Percentiles rank a stretch among this genome's conserved stretches.
These are phyloP conservation scores for Mycena galericulata DNA, from an alignment of 768 basidiomycete species.

Conservation along the genomic window DNA sequence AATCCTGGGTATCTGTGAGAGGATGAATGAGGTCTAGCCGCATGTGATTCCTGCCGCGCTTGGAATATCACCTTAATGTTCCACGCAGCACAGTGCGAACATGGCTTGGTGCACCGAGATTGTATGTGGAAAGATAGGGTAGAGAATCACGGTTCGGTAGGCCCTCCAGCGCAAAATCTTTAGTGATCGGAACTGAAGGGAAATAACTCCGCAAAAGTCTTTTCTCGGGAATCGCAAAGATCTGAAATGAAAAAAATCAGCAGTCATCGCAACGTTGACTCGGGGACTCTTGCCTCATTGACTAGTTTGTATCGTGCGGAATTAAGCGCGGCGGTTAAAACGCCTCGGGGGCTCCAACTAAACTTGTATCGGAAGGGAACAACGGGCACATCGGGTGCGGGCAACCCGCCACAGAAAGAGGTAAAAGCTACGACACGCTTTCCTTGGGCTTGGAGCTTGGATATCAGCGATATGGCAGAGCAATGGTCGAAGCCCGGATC, in stretches of 20 bases:
- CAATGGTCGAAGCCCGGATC: constrained; percentile 94
- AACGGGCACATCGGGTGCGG: constrained; percentile 73
- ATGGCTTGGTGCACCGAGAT: constrained; percentile 54
- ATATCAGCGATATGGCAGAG: constrained; percentile 81
- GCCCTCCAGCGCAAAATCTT: constrained; percentile 79
- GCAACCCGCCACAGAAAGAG: constrained; percentile 94
- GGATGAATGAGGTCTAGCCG: background rate
- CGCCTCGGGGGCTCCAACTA: constrained; percentile 93
- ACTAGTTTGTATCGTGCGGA: constrained; percentile 73
- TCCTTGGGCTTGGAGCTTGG: constrained; percentile 59
- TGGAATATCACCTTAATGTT: constrained; percentile 72
- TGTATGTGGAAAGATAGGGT: constrained; percentile 75
- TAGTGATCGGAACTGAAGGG: constrained; percentile 72
- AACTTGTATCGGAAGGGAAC: constrained; percentile 92
- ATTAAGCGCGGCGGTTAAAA: constrained; percentile 84
- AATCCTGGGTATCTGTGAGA: constrained; percentile 85
- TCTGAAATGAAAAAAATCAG: constrained; percentile 46
- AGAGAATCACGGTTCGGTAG: constrained; percentile 89
- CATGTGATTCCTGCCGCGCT: background rate
- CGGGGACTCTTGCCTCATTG: constrained; percentile 57
- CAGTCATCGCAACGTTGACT: too few relatives aligned
- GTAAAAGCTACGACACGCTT: constrained; percentile 79
- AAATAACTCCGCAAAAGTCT: constrained; percentile 70
- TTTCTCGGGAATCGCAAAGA: constrained; percentile 61
- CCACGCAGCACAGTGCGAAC: constrained; percentile 83